Evolutionary conservation across 106 monocot genomes (phyloP), one percentile per base, ranked within the genome.

Genomic region (Acorus gramineus): DNA sequence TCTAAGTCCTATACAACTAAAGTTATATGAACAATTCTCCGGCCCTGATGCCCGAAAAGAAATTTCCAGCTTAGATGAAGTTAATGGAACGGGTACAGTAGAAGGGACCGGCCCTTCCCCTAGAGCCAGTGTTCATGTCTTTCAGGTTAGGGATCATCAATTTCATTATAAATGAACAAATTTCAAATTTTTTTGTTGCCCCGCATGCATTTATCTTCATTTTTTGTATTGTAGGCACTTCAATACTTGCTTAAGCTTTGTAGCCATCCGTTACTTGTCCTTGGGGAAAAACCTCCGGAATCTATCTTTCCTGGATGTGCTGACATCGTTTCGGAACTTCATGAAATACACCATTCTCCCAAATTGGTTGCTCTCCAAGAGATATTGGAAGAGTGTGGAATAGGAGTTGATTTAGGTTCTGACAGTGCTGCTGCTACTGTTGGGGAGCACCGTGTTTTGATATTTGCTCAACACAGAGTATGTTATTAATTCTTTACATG

Each of bases 251-350:
- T 96, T 52, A 96, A 96, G 65, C 76, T 96, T 10, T 96, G 96
- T 67, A 85, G 96, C 60, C 96, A 96, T 74, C 96, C 96, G n/a
- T 83, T 96, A 75, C 96, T 96, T 68, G 96, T 83, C n/a, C 61
- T 85, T 69, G 91, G 96, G 59, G 80, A 80, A 57, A 87, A 77
- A 7, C 82, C 87, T 58, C 65, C 80, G 43, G 78, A 80, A 52
- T 71, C 80, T 56, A 7, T 87, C 9, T 47, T 82, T 44, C 80
- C 87, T 47, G 80, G 63, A 11, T 82, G 73, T 63, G 48, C 63
- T 53, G 82, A 87, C 65, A 52, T 79, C 68, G 13, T 71, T 44
- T 14, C 66, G 14, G 87, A 83, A 62, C 96, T 96, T 70, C 96
- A 96, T 68, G 77, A 79, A 53, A 50, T 96, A 57, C 77, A 77